Percentiles rank a stretch among this genome's conserved stretches.
These are phyloP conservation scores for Trapa incisa DNA, from an alignment of 345 rosid species.

Conservation along the genomic window DNA sequence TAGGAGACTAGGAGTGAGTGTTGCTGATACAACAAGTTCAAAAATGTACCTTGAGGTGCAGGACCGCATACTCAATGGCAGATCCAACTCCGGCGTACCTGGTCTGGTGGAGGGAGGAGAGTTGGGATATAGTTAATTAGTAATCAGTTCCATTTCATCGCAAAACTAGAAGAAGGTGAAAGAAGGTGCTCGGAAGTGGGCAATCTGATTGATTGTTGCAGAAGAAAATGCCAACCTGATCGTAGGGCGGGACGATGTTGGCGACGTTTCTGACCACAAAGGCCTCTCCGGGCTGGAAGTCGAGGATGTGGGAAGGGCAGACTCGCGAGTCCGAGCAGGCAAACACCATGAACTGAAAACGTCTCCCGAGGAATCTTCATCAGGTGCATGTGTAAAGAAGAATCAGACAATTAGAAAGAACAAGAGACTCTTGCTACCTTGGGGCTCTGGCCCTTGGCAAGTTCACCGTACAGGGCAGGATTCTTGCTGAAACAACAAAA, in stretches of 20 bases:
- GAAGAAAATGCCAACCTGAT: conserved; percentile 30
- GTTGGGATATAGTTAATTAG: background rate
- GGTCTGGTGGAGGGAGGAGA: conserved; percentile 13
- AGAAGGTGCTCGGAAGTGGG: too few relatives aligned
- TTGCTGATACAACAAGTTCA: background rate
- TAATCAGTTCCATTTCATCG: background rate
- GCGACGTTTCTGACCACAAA: conserved; percentile 85
- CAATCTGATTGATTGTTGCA: background rate
- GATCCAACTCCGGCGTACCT: conserved; percentile 62
- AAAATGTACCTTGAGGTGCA: conserved; percentile 75
- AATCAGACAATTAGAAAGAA: background rate
- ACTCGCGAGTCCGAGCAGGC: conserved; percentile 97
- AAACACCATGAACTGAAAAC: conserved; percentile 72
- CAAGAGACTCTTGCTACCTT: conserved; percentile 28
- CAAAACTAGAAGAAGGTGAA: background rate
- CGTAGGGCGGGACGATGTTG: conserved; percentile 77
- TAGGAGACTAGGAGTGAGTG: background rate
- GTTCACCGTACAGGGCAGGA: conserved; percentile 54
- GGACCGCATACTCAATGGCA: conserved; percentile 83
- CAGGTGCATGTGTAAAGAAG: background rate
- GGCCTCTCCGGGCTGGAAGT: conserved; percentile 90
- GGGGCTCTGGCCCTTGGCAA: conserved; percentile 85
- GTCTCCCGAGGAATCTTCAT: background rate
- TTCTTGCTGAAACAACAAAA: conserved; percentile 34
- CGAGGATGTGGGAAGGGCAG: conserved; percentile 80